phyloP scores from a whole-genome alignment of 108 stramenopile genomes.

The Cylindrotheca closterium region DNA sequence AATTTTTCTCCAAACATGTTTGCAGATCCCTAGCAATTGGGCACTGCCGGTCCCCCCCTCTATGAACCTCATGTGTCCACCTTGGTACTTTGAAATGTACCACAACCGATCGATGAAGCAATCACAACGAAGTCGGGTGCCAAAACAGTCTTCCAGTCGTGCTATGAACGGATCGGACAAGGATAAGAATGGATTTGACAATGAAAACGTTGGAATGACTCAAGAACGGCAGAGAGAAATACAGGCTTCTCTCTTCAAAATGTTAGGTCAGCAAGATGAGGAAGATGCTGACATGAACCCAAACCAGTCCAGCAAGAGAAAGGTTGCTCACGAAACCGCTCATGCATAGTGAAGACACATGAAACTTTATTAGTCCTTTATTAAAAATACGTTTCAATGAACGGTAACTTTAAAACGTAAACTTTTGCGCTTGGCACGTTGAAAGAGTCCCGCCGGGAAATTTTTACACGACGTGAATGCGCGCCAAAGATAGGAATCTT shows the following conservation, averaged over 20 bases:
- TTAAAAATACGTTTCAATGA: no score
- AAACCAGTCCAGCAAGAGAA: conserved; percentile 13
- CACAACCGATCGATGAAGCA: conserved; percentile 33
- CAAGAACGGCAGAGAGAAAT: conserved; percentile 82
- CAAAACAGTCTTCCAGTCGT: conserved; percentile 4
- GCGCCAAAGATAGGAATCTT: no score
- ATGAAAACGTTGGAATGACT: conserved; percentile 85
- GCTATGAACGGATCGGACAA: conserved; percentile 10
- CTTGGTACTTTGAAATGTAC: conserved; percentile 75
- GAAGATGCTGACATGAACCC: conserved; percentile 6
- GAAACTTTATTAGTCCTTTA: no score
- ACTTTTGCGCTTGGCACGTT: no score
- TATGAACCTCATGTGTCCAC: conserved; percentile 85
- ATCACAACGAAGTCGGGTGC: conserved; percentile 5
- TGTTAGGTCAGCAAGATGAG: conserved; percentile 68
- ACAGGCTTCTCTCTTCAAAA: conserved; percentile 83
- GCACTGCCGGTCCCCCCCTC: conserved; percentile 71
- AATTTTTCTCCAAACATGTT: conserved; percentile 91
- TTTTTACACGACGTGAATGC: no score
- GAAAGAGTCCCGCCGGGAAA: no score
- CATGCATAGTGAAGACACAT: neutral
- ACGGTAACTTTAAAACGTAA: no score
- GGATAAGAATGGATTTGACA: conserved; percentile 44
- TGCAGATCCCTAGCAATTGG: conserved; percentile 81
- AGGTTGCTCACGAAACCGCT: conserved; percentile 5